Evolutionary conservation across 257 asterid species (phyloP), one percentile per base, ranked within the genome.

Genomic region (Penstemon eatonii): DNA sequence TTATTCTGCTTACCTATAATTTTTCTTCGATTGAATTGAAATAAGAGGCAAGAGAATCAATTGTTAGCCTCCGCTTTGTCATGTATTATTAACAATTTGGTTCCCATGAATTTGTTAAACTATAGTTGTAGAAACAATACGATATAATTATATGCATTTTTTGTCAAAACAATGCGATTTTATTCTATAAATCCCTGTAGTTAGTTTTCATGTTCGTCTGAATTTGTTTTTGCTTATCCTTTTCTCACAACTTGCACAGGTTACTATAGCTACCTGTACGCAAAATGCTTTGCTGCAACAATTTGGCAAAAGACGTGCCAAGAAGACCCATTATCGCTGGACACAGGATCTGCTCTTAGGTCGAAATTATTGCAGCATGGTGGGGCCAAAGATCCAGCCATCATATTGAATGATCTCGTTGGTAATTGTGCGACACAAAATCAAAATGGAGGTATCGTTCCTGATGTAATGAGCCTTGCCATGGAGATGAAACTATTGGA

Each of bases 221-320:
- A 44, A 57, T 54, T 45, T 8, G 59, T 67, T 55, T 45, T 47
- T 56, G 33, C 61, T 18, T 55, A 8, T 58, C 39, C 6, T 8
- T 67, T 57, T 59, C 52, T 66, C 61, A 50, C 9, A 6, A 58
- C 67, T 54, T 68, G 60, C 18, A 53, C 83, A 93, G 99, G 94
- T 75, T 93, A 93, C 81, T 90, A 93, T 77, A 93, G 96, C 85
- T 93, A 90, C 89, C 72, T 93, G 90, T 93, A 90, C 38, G 99
- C 99, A 11, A 90, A 77, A 85, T 93, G 96, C 85, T 88, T 90
- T 33, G 82, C 97, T 43, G 79, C 96, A 60, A 87, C 92, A 12
- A 87, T 88, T 71, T 93, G 99, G 99, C 80, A 86, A 70, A 87
- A 80, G 65, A 68, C 79, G 19, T 88, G 90, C 74, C 72, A 82